Evolutionary conservation across 768 basidiomycete genomes (phyloP), one percentile per base, ranked within the genome.

Genomic region (Pisolithus marmoratus): DNA sequence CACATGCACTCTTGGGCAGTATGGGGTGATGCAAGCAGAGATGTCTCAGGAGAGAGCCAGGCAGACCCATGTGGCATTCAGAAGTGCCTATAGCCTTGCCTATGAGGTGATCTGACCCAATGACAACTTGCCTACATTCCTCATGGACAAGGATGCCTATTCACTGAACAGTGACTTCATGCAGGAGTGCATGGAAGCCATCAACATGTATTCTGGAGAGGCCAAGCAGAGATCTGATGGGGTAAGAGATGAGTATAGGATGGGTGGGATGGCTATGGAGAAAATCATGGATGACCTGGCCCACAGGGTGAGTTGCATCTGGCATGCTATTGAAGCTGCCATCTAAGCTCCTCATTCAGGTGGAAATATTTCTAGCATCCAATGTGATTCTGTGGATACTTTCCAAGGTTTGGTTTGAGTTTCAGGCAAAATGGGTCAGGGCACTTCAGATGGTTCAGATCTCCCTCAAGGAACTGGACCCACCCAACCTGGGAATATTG

Each of bases 11-110:
- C 52, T 60, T 2, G 11, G 29, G 3, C n/a, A 34, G 1, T 57
- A 61, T 51, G 53, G 55, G 9, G 59, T 29, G 2, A 7, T 62
- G 2, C 57, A 62, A 31, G 60, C 59, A 4, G 47, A 57, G 11
- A 62, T 61, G 52, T 6, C 27, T 11, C 29, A 54, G 24, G 49
- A 58, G 5, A 19, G 38, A 36, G 51, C 22, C 0, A 34, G 37
- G 1, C 50, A 54, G 2, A 56, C 49, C 0, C 60, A 62, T 11
- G 11, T 59, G 2, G 26, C 48, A 1, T 62, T 61, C 42, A 8
- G 43, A 24, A 60, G 23, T 29, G 44, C 55, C 4, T 29, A 29
- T 11, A 29, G 29, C 29, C 29, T 29, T 29, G 29, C 29, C 29
- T 62, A 62, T 50, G 55, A 62, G 36, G 52, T 36, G 0, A 24